Evolutionary conservation across 2,329 filamentous ascomycete genomes (phyloP).

Genomic region (Neobulgaria alba): DNA sequence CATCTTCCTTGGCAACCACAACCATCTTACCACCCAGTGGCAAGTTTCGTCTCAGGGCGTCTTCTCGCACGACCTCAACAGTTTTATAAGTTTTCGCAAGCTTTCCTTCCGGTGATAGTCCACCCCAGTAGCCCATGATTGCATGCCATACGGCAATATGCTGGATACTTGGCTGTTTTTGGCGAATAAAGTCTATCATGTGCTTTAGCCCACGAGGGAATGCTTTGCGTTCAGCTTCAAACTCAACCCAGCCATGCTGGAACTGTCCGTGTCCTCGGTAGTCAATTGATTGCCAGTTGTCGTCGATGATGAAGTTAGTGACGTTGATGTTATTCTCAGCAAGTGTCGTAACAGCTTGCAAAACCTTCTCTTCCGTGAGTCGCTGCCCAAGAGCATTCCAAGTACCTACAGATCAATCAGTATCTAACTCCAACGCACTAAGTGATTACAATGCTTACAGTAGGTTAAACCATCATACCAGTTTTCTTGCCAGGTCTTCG

Average conservation of each 20-base stretch:
- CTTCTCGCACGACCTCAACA: constrained; percentile 44
- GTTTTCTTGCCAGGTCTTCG: constrained; percentile 60
- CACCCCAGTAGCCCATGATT: constrained; percentile 82
- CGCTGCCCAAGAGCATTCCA: constrained; percentile 89
- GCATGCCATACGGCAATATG: constrained; percentile 95
- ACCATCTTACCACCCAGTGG: constrained; percentile 57
- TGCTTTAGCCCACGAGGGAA: constrained; percentile 76
- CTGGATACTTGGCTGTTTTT: constrained; percentile 61
- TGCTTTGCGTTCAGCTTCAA: constrained; percentile 71
- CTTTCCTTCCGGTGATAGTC: constrained; percentile 64
- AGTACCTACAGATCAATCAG: constrained; percentile 56
- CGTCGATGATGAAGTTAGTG: constrained; percentile 85
- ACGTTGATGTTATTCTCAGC: constrained; percentile 66
- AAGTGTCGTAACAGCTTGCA: constrained; percentile 64
- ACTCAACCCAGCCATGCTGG: constrained; percentile 63
- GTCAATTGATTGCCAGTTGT: constrained; percentile 85
- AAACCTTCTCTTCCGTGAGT: constrained; percentile 72
- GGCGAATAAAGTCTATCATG: constrained; percentile 60
- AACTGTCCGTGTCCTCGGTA: constrained; percentile 42
- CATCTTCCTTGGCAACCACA: constrained; percentile 66
- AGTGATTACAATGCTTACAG: constrained; percentile 38
- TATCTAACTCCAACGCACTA: not conserved
- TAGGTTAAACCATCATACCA: constrained; percentile 94
- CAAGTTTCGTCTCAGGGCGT: constrained; percentile 38
- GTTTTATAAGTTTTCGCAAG: constrained; percentile 77